These are phyloP conservation scores for Ceratocystiopsis sp. DNA, from an alignment of 2,329 filamentous ascomycete species.

Conservation along the genomic window DNA sequence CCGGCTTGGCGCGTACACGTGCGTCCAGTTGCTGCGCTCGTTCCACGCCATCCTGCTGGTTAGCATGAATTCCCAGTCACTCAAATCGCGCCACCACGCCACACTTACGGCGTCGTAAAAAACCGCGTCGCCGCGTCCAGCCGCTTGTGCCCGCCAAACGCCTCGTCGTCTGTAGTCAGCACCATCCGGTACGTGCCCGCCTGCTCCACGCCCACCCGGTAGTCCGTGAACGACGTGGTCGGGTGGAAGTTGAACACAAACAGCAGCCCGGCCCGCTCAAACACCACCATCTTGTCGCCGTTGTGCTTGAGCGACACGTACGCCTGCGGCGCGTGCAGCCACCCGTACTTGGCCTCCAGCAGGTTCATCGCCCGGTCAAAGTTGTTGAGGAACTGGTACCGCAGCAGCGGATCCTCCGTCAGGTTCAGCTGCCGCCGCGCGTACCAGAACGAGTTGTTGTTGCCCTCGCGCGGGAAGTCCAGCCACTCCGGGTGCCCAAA, in stretches of 20 bases:
- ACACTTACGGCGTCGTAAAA: constrained; percentile 57
- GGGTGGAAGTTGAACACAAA: constrained; percentile 97
- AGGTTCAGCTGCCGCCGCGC: constrained; percentile 87
- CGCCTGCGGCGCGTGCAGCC: constrained; percentile 72
- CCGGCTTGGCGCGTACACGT: constrained; percentile 75
- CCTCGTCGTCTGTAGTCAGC: constrained; percentile 61
- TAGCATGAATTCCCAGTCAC: background rate
- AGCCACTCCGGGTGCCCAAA: constrained; percentile 99
- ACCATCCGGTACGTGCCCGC: constrained; percentile 77
- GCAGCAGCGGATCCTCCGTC: constrained; percentile 66
- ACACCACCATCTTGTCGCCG: constrained; percentile 83
- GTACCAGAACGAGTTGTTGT: constrained; percentile 87
- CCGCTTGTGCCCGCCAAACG: constrained; percentile 64
- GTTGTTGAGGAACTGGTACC: constrained; percentile 82
- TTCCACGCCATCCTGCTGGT: constrained; percentile 58
- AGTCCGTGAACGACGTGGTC: constrained; percentile 71
- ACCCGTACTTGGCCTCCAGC: constrained; percentile 75
- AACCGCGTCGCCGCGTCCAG: constrained; percentile 69
- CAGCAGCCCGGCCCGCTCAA: constrained; percentile 76
- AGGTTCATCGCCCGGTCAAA: constrained; percentile 89
- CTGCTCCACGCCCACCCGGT: constrained; percentile 73
- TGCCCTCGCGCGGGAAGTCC: constrained; percentile 88
- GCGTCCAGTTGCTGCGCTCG: constrained; percentile 71
- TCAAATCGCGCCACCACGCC: background rate
- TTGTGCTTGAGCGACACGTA: constrained; percentile 93